These are phyloP conservation scores for Trametes sp. DNA, from an alignment of 1,284 basidiomycete genomes.

Conservation along the genomic window DNA sequence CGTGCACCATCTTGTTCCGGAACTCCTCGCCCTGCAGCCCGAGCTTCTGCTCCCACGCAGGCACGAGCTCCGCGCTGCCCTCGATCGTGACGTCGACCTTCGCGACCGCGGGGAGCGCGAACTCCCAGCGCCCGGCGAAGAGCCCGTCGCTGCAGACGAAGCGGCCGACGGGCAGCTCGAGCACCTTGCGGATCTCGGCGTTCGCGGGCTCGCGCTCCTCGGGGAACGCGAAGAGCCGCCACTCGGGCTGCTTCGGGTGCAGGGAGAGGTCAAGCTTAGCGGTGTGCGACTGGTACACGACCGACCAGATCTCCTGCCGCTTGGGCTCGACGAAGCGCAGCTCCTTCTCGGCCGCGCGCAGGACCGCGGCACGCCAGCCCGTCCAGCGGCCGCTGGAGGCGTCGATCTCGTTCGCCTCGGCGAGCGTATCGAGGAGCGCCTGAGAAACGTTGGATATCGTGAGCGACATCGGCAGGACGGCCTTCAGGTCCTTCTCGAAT, in stretches of 20 bases:
- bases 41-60: slow-evolving; percentile 86
- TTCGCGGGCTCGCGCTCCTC: slow-evolving; percentile 77
- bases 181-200: slow-evolving; percentile 77
- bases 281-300: slow-evolving; percentile 75
- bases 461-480: slow-evolving; percentile 88
- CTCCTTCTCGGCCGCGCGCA: slow-evolving; percentile 67
- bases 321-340: slow-evolving; percentile 88
- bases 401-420: slow-evolving; percentile 49
- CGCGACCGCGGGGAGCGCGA: slow-evolving; percentile 75
- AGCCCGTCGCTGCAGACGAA: slow-evolving; percentile 66
- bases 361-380: slow-evolving; percentile 74
- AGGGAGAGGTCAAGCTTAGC: slow-evolving; percentile 83
- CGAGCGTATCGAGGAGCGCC: slow-evolving; percentile 61
- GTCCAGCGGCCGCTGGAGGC: slow-evolving; percentile 66
- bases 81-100: slow-evolving; percentile 67
- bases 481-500: slow-evolving; percentile 82
- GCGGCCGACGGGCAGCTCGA: slow-evolving; percentile 83
- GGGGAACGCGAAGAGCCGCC: slow-evolving; percentile 84
- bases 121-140: slow-evolving; percentile 81
- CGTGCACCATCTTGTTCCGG: slow-evolving; percentile 73
- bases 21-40: slow-evolving; percentile 77
- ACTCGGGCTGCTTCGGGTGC: slow-evolving; percentile 82
- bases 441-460: slow-evolving; percentile 62
- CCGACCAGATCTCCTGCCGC: slow-evolving; percentile 89
- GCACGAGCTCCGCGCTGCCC: slow-evolving; percentile 75